Conservation (phyloP, 306 rosid genomes). For the Cicer arietinum region DNA sequence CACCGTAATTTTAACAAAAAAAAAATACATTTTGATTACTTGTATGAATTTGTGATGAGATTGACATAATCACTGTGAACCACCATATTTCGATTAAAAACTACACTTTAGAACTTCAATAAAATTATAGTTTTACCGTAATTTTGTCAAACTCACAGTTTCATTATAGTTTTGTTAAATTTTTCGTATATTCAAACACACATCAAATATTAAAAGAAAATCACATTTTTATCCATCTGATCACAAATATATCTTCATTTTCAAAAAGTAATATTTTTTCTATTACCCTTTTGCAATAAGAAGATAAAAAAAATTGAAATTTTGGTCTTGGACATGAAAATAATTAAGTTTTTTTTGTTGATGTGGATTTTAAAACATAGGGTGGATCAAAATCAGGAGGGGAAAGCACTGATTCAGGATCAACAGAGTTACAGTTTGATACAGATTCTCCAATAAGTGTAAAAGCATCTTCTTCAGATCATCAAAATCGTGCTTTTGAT, state of each 20-base stretch:
- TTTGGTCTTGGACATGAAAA: neutral
- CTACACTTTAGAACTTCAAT: too few relatives aligned
- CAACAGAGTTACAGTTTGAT: slow-evolving; percentile 71
- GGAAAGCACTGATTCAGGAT: slow-evolving; percentile 89
- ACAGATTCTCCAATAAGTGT: slow-evolving; percentile 78
- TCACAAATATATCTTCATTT: slow-evolving; percentile 8
- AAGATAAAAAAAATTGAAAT: neutral
- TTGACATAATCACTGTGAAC: too few relatives aligned
- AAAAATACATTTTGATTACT: too few relatives aligned
- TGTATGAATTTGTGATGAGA: too few relatives aligned
- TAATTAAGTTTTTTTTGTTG: too few relatives aligned
- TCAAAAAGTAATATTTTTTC: neutral
- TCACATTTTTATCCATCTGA: too few relatives aligned
- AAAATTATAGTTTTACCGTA: too few relatives aligned
- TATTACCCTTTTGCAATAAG: neutral
- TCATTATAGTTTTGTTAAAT: too few relatives aligned
- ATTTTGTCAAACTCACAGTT: neutral
- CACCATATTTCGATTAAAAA: too few relatives aligned
- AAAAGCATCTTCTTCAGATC: slow-evolving; percentile 68
- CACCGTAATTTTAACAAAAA: too few relatives aligned
- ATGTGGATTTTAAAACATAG: slow-evolving; percentile 45
- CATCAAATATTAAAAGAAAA: too few relatives aligned
- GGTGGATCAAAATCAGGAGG: slow-evolving; percentile 84
- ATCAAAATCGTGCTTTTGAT: slow-evolving; percentile 58
- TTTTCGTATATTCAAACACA: too few relatives aligned